A percentile compares a stretch with the other conserved stretches of the same genome.
Conservation (phyloP, 2,329 filamentous ascomycete species). For the Trichoderma pleuroti region DNA sequence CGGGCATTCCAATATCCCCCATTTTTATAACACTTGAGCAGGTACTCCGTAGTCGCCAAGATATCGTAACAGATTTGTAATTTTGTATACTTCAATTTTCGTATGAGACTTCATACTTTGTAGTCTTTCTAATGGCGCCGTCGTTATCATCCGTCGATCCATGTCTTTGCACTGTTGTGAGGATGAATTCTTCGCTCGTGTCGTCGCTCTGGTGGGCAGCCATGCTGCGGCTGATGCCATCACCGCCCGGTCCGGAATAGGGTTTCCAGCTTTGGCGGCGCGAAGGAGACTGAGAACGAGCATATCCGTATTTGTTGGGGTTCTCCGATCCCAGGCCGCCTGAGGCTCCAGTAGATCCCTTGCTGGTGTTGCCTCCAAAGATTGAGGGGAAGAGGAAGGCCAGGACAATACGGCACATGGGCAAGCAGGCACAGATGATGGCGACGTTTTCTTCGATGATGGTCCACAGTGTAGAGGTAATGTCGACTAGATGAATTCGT, state of each 20-base stretch:
- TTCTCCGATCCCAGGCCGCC: slow-evolving; percentile 19
- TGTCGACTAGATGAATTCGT: slow-evolving; percentile 27
- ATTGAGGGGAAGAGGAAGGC: slow-evolving; percentile 35
- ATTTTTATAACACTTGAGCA: background rate
- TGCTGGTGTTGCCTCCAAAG: slow-evolving; percentile 26
- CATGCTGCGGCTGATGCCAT: slow-evolving; percentile 27
- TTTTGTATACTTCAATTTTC: slow-evolving; percentile 24
- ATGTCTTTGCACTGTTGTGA: slow-evolving; percentile 26
- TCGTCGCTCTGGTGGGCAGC: slow-evolving; percentile 28
- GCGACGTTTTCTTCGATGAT: slow-evolving; percentile 39
- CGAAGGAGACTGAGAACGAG: slow-evolving; percentile 15
- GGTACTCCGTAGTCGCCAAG: background rate
- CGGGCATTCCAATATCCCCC: background rate
- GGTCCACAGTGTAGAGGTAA: slow-evolving; percentile 38
- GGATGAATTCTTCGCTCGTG: slow-evolving; percentile 36
- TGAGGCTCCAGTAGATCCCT: slow-evolving; percentile 16
- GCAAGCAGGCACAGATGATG: slow-evolving; percentile 39
- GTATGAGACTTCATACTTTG: slow-evolving; percentile 35
- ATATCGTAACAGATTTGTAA: background rate
- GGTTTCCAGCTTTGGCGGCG: slow-evolving; percentile 32
- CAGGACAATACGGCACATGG: slow-evolving; percentile 40
- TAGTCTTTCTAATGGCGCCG: slow-evolving; percentile 36
- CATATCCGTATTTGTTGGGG: slow-evolving; percentile 25
- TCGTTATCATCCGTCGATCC: slow-evolving; percentile 20
- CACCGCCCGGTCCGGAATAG: slow-evolving; percentile 30